A percentile compares a stretch with the other conserved stretches of the same genome.
Evolutionary conservation across 495 filamentous ascomycete genomes (phyloP).

Genomic region (Penicillium ucsense): DNA sequence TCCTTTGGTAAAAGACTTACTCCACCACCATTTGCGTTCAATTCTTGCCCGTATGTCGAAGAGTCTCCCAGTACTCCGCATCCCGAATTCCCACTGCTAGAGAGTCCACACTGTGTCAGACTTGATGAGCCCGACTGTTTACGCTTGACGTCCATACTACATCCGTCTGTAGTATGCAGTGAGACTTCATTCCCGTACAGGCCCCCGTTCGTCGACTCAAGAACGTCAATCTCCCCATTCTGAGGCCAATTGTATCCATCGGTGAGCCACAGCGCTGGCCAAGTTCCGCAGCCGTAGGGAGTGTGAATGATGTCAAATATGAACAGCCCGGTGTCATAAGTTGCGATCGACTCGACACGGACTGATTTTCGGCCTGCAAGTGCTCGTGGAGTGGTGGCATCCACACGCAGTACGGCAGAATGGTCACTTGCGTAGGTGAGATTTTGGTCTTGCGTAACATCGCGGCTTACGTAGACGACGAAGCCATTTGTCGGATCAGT

Average conservation of each 20-base stretch:
- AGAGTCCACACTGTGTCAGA: constrained; percentile 27
- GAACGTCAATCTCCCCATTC: constrained; percentile 42
- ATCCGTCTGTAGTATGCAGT: constrained; percentile 32
- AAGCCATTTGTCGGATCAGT: constrained; percentile 44
- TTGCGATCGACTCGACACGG: constrained; percentile 40
- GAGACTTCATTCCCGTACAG: constrained; percentile 35
- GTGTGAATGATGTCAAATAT: constrained; percentile 44
- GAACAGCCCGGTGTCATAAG: constrained; percentile 43
- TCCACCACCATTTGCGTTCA: constrained; percentile 38
- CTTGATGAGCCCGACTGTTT: constrained; percentile 27
- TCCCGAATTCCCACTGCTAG: constrained; percentile 28
- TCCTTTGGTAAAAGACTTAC: constrained; percentile 10
- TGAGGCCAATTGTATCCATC: constrained; percentile 48
- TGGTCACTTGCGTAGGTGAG: constrained; percentile 39
- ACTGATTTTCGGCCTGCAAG: constrained; percentile 41
- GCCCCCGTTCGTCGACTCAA: constrained; percentile 35
- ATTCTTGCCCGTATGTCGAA: constrained; percentile 26
- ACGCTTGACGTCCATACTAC: constrained; percentile 36
- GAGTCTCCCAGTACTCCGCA: constrained; percentile 32
- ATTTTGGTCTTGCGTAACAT: constrained; percentile 20
- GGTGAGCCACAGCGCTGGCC: constrained; percentile 56
- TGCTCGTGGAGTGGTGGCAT: constrained; percentile 32
- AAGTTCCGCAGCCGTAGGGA: constrained; percentile 24
- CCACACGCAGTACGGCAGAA: constrained; percentile 43
- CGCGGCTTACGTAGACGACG: constrained; percentile 31